Evolutionary conservation across 208 protist species (phyloP).

Genomic region (Trypanosoma theileri): DNA sequence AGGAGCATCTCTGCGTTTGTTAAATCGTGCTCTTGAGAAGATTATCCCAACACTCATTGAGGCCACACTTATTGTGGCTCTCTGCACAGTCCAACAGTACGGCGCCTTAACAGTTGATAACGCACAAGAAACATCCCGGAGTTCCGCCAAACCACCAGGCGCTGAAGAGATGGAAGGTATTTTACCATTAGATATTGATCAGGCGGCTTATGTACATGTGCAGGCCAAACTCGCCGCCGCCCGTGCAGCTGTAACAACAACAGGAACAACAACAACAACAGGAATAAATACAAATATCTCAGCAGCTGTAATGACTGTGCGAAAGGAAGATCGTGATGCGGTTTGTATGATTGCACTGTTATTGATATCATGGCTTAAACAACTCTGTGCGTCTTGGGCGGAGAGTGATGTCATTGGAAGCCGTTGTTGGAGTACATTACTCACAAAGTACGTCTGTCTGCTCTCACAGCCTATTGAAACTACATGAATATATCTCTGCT

Average conservation of each 20-base stretch:
- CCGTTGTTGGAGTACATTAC: constrained; percentile 27
- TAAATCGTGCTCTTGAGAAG: constrained; percentile 37
- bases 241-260: not conserved
- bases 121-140: constrained; percentile 9
- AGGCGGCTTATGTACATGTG: constrained; percentile 28
- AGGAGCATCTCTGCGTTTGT: not conserved
- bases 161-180: constrained; percentile 28
- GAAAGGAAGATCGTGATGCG: constrained; percentile 30
- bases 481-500: constrained; percentile 13
- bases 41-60: constrained; percentile 44
- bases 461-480: constrained; percentile 30
- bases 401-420: constrained; percentile 27
- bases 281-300: not conserved
- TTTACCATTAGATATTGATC: constrained; percentile 27
- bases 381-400: constrained; percentile 26
- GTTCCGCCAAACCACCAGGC: constrained; percentile 21
- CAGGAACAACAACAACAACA: not conserved
- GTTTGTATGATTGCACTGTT: constrained; percentile 36
- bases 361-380: constrained; percentile 37
- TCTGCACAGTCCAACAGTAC: constrained; percentile 28
- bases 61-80: constrained; percentile 23
- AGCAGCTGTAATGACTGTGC: not conserved
- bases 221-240: constrained; percentile 15
- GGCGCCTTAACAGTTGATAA: constrained; percentile 25
- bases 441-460: constrained; percentile 30